These are phyloP conservation scores for Aphanoascus verrucosus DNA, from an alignment of 2,329 filamentous ascomycete genomes.

Conservation along the genomic window DNA sequence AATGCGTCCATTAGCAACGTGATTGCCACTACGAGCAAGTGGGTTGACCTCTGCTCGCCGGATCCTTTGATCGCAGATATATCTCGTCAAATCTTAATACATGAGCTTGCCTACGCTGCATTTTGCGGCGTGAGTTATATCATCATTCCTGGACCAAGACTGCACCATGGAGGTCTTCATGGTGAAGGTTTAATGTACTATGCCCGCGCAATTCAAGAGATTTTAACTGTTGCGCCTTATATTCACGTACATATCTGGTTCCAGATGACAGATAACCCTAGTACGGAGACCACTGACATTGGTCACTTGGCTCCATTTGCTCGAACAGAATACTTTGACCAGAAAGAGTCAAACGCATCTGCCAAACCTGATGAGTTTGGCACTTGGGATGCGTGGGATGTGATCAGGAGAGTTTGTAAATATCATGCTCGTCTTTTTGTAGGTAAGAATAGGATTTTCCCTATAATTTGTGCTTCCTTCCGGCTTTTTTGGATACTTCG, in stretches of 20 bases:
- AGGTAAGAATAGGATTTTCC: slow-evolving; percentile 50
- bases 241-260: slow-evolving; percentile 71
- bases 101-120: slow-evolving; percentile 88
- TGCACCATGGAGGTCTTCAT: slow-evolving; percentile 45
- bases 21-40: slow-evolving; percentile 71
- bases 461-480: background rate
- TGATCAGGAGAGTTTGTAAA: slow-evolving; percentile 71
- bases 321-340: slow-evolving; percentile 30
- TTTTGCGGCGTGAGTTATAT: slow-evolving; percentile 85
- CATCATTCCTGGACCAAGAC: slow-evolving; percentile 65
- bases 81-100: slow-evolving; percentile 77
- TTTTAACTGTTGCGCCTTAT: slow-evolving; percentile 61
- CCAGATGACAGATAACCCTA: slow-evolving; percentile 68
- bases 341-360: slow-evolving; percentile 23
- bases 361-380: slow-evolving; percentile 59
- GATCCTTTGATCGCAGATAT: slow-evolving; percentile 76
- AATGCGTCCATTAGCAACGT: slow-evolving; percentile 71
- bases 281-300: slow-evolving; percentile 40
- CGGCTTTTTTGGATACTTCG: background rate
- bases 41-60: slow-evolving; percentile 79
- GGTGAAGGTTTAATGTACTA: slow-evolving; percentile 56
- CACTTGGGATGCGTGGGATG: slow-evolving; percentile 89
- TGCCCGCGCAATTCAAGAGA: slow-evolving; percentile 72
- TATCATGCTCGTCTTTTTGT: slow-evolving; percentile 73
- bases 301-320: slow-evolving; percentile 37